Base-by-base conservation (phyloP, 2,329 filamentous ascomycete genomes). In the Penicillium glabrum region DNA sequence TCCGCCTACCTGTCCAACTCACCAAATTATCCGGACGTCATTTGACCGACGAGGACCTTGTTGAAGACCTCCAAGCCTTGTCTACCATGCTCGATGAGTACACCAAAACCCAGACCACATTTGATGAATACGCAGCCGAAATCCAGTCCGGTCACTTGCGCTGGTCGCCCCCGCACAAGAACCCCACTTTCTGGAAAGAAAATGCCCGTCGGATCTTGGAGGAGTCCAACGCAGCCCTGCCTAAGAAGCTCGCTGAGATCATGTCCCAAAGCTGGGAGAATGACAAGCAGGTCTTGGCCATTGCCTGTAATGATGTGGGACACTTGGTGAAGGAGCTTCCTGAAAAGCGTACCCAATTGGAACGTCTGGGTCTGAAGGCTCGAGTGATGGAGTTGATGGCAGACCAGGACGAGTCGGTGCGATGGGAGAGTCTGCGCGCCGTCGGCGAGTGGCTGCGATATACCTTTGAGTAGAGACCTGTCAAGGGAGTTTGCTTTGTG, bases 371-470 rank as follows among this genome's bases (percentile, higher is more conserved):
- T 0, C 76, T 97, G 61, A 97, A 97, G 83, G 85, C 85, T 19
- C 83, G 91, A 64, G 88, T 96, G 59, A 96, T 97, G 92, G 90
- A 92, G 77, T 81, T 97, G 69, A 97, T 97, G 93, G 87, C 86
- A 68, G 91, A 96, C 70, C 83, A 86, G 57, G 91, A 96, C 68
- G 92, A 96, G 79, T 88, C 86, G 58, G 91, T 97, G 46, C 83
- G 93, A 70, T 97, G 92, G 91, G 93, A 97, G 80, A 95, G 90
- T 75, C 78, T 97, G 77, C 86, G 89, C 68, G 92, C 93, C 16
- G 86, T 97, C 41, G 88, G 88, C 21, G 88, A 89, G 72, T 91
- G 88, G 87, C 75, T 91, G 72, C 82, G 87, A 66, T 90, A 90
- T 77, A 89, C 80, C 59, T 87, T 88, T 73, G 83, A 86, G 39